phyloP scores from a whole-genome alignment of 352 stramenopile species.

The Globisporangium abappressorium region DNA sequence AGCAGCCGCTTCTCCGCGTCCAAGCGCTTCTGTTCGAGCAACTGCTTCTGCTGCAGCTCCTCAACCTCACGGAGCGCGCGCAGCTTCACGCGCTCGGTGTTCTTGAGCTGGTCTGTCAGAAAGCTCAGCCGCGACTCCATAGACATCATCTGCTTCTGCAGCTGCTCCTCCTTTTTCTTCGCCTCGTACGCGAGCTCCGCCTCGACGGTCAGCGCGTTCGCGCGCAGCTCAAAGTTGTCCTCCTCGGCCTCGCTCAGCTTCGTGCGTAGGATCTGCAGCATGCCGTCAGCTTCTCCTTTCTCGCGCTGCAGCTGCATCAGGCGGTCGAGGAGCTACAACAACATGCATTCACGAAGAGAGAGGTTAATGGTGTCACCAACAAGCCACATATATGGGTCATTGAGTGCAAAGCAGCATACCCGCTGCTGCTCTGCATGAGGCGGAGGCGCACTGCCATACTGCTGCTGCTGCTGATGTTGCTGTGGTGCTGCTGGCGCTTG shows the following conservation, averaged over 20 bases:
- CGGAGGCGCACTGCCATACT: background rate
- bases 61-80: constrained; percentile 46
- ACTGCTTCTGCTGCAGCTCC: constrained; percentile 52
- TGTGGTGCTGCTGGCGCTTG: background rate
- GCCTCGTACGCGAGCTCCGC: constrained; percentile 43
- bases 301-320: constrained; percentile 45
- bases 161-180: constrained; percentile 35
- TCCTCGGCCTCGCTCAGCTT: constrained; percentile 51
- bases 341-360: background rate
- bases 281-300: constrained; percentile 46
- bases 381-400: background rate
- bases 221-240: constrained; percentile 64
- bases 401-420: background rate
- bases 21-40: constrained; percentile 59
- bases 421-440: constrained; percentile 2
- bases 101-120: constrained; percentile 45
- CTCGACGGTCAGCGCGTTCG: constrained; percentile 48
- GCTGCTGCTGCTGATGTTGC: constrained; percentile 4
- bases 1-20: constrained; percentile 67
- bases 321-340: constrained; percentile 25
- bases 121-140: constrained; percentile 64
- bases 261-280: constrained; percentile 48
- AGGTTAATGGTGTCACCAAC: no score
- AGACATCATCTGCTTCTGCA: constrained; percentile 42
- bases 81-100: constrained; percentile 56